Base-by-base conservation (phyloP, 108 stramenopile genomes). In the Fistulifera pelliculosa region DNA sequence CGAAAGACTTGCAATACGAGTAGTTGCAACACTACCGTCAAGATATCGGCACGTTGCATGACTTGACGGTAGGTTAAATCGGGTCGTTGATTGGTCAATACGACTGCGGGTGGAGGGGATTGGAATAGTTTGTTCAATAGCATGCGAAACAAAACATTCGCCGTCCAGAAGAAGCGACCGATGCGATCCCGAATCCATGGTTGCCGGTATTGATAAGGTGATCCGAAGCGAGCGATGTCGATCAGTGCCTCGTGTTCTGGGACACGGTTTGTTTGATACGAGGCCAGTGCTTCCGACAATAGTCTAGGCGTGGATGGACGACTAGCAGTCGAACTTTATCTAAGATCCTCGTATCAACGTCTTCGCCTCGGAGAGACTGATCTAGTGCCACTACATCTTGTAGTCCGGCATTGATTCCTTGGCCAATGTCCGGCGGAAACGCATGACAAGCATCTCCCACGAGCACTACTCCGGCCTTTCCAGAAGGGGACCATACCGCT, bases 391-490 rank as follows among this genome's bases (percentile, higher is more conserved):
- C 66, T 25, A 82, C 88, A 71, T 95, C 94, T 58, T 81, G 74
- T 23, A 92, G 62, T 8, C 81, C 90, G 0, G 83, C 76, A 59
- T 95, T 95, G 59, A 87, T 74, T 44, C 94, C 94, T 62, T 95
- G 88, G 1, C 90, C 94, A 60, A 85, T 83, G 50, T 88, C 88
- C 0, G 94, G 94, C 21, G 84, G 77, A 54, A 93, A 81, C 0
- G 90, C 81, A 62, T 95, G 94, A 17, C 68, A 75, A 10, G 84
- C 75, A 71, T 95, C 94, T n/a, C 94, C 94, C 7, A 92, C 64
- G 31, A 92, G 55, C 14, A 73, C 69, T 25, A 85, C 60, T 15
- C 74, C 76, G 44, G 41, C 41, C 1, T 44, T 58, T 16, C 68
- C 74, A 22, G 48, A 21, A 14, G 52, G 52, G 19, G 64, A 52